Evolutionary conservation across 139 green algal genomes (phyloP), one percentile per base, ranked within the genome.

Genomic region (Chlamydomonas urium): DNA sequence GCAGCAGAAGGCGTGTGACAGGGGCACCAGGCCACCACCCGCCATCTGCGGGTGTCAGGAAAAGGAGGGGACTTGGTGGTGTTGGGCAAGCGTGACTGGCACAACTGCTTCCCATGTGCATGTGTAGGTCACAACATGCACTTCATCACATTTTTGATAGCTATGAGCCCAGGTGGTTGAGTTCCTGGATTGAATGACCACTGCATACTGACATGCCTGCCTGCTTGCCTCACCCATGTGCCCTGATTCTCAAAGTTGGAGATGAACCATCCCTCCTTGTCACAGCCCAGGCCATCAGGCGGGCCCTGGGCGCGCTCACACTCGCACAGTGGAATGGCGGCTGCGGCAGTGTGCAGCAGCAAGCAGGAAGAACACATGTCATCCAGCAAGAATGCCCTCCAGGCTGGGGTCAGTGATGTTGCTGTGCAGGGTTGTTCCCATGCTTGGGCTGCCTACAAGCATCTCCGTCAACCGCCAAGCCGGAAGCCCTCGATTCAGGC

Each of bases 1-100:
- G 74, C 89, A 94, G 76, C 89, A 94, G 31, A 91, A 72, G 21
- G 89, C 89, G 6, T 73, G 77, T 3, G 87, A 93, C 19, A 94
- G 71, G 0, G 89, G 89, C 2, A 94, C 89, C 17, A 78, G 21
- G 35, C 86, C 89, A n/a, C 82, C 83, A 33, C 87, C 86, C 10
- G 56, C 75, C 75, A 81, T 76, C 75, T 72, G 65, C 42, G 24
- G 8, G 45, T 60, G 24, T 38, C 53, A 68, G 53, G n/a, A 26
- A 62, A 29, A 6, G 53, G 24, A 63, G 53, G 53, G 10, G 42
- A 53, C 42, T 53, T 53, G n/a, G n/a, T 53, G 10, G 10, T 17
- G 14, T 53, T 31, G 53, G 53, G 24, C 10, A 28, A 63, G 23
- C 23, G 53, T 63, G 53, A 35, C 5, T 63, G 5, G 53, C 24